A percentile compares a stretch with the other conserved stretches of the same genome.
Conservation (phyloP, 2,329 filamentous ascomycete species). For the Ophiocordyceps sinensis region DNA sequence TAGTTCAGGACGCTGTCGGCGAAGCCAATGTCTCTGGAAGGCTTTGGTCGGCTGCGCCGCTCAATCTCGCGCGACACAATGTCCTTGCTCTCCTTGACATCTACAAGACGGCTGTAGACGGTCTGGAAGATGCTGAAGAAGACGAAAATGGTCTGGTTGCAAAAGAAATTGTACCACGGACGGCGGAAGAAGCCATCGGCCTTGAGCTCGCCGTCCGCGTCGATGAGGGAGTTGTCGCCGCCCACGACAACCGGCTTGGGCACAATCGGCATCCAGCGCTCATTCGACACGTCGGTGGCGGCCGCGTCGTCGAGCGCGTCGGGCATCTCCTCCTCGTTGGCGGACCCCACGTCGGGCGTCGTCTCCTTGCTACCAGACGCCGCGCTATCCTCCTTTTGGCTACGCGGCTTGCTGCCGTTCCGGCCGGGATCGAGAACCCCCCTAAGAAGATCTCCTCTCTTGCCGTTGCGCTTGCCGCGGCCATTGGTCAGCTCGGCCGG, state of each 20-base stretch:
- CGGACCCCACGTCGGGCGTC: slow-evolving; percentile 70
- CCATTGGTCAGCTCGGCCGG: slow-evolving; percentile 58
- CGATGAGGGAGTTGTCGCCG: slow-evolving; percentile 38
- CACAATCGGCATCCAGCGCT: slow-evolving; percentile 49
- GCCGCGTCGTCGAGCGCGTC: slow-evolving; percentile 43
- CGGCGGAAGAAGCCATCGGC: slow-evolving; percentile 71
- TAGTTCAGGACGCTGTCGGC: slow-evolving; percentile 66
- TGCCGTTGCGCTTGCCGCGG: slow-evolving; percentile 55
- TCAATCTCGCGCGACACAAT: slow-evolving; percentile 60
- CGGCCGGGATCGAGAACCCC: slow-evolving; percentile 71
- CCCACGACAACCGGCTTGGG: slow-evolving; percentile 39
- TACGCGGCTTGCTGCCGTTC: slow-evolving; percentile 53
- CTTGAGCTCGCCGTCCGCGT: slow-evolving; percentile 49
- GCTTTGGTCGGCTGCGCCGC: slow-evolving; percentile 60
- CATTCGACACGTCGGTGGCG: slow-evolving; percentile 48
- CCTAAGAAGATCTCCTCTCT: slow-evolving; percentile 68
- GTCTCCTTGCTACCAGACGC: slow-evolving; percentile 72
- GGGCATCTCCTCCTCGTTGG: slow-evolving; percentile 60
- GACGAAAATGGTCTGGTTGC: slow-evolving; percentile 81
- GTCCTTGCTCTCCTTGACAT: slow-evolving; percentile 66
- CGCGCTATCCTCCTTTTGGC: slow-evolving; percentile 67
- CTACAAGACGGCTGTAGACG: slow-evolving; percentile 71
- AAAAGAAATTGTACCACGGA: slow-evolving; percentile 76
- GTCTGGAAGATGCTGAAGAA: slow-evolving; percentile 90
- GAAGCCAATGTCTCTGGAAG: slow-evolving; percentile 72